Percentiles rank a stretch among this genome's conserved stretches.
Conservation (phyloP, 495 filamentous ascomycete species). For the Talaromyces borbonicus region DNA sequence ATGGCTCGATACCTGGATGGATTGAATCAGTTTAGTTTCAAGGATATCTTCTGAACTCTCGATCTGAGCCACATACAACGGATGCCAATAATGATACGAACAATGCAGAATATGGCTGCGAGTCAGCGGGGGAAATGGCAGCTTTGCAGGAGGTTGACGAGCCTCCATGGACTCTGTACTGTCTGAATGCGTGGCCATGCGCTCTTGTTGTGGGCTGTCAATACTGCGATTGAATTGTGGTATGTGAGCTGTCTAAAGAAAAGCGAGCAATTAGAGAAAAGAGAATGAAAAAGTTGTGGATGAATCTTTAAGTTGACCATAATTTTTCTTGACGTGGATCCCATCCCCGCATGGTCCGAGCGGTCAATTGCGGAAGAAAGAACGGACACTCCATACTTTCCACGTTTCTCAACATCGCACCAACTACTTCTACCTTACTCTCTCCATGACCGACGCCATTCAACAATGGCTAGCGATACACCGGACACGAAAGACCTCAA, state of each 20-base stretch:
- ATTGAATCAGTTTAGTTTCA: background rate
- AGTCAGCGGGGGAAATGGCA: slow-evolving; percentile 74
- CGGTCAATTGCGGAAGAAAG: background rate
- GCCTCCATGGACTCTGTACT: slow-evolving; percentile 1
- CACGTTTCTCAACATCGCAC: background rate
- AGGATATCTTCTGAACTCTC: slow-evolving; percentile 9
- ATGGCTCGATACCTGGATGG: slow-evolving; percentile 60
- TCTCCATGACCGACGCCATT: background rate
- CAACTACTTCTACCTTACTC: background rate
- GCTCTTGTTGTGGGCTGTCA: too few species aligned
- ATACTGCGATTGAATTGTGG: too few species aligned
- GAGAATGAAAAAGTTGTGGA: background rate
- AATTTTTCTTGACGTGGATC: background rate
- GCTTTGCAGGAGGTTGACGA: slow-evolving; percentile 15
- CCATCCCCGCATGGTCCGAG: slow-evolving; percentile 6
- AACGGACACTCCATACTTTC: background rate
- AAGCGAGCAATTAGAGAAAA: too few species aligned
- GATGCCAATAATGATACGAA: slow-evolving; percentile 87
- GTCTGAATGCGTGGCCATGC: too few species aligned
- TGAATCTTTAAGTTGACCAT: background rate
- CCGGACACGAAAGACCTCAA: slow-evolving; percentile 50
- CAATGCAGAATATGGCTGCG: slow-evolving; percentile 85
- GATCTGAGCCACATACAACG: slow-evolving; percentile 41
- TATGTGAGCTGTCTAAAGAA: too few species aligned
- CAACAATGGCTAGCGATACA: slow-evolving; percentile 45